These are phyloP conservation scores for Crithidia bombi DNA, from an alignment of 208 protist species.

Conservation along the genomic window DNA sequence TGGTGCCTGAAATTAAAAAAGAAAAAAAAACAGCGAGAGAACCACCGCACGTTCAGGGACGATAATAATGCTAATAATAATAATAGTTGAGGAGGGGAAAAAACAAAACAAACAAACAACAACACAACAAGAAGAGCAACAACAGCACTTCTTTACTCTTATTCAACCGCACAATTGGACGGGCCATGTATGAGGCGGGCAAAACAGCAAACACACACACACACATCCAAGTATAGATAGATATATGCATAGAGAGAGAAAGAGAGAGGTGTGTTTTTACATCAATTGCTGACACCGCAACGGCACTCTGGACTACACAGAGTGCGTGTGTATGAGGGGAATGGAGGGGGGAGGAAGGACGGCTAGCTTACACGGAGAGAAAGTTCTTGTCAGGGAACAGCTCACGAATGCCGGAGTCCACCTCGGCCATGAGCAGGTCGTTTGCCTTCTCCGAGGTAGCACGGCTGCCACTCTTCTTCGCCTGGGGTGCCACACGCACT, in stretches of 20 bases:
- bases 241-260: constrained; percentile 9
- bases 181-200: too few relatives aligned
- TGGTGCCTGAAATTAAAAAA: too few relatives aligned
- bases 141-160: too few relatives aligned
- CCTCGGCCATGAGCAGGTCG: constrained; percentile 10
- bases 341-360: neutral
- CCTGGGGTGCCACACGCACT: neutral
- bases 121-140: constrained; percentile 13
- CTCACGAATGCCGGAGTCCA: constrained; percentile 26
- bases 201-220: constrained; percentile 16
- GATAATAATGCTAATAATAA: too few relatives aligned
- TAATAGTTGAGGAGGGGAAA: neutral
- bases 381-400: constrained; percentile 24
- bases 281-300: too few relatives aligned
- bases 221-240: constrained; percentile 3
- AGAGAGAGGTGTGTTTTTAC: constrained; percentile 10
- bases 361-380: neutral
- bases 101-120: constrained; percentile 16
- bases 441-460: neutral
- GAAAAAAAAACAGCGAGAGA: too few relatives aligned
- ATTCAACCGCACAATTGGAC: too few relatives aligned
- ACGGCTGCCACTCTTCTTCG: neutral
- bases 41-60: too few relatives aligned
- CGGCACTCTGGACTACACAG: too few relatives aligned
- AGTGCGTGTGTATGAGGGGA: neutral